These are phyloP conservation scores for Trichosporon asahii DNA, from an alignment of 1,284 basidiomycete genomes.

Conservation along the genomic window DNA sequence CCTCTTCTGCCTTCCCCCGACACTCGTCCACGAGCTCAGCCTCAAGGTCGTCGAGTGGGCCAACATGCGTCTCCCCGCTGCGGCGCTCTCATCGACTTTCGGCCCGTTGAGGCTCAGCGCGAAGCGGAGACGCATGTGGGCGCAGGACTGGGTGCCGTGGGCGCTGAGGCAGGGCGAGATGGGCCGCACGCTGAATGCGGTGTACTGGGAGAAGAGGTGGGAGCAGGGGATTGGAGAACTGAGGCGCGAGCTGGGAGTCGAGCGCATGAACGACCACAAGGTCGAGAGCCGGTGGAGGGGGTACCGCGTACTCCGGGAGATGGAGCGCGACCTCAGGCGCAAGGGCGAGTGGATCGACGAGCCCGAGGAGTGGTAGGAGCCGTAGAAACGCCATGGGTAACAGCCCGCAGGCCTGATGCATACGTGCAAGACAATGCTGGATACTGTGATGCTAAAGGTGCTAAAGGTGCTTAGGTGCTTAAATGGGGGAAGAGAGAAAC, in stretches of 20 bases:
- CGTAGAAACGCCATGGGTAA: background rate
- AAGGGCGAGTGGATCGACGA: conserved; percentile 51
- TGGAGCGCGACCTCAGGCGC: conserved; percentile 45
- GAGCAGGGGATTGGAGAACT: conserved; percentile 74
- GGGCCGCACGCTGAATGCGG: conserved; percentile 70
- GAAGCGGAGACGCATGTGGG: conserved; percentile 39
- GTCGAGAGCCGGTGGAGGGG: conserved; percentile 50
- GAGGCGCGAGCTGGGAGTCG: conserved; percentile 74
- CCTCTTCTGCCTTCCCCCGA: conserved; percentile 80
- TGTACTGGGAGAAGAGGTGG: conserved; percentile 97
- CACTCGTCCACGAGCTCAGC: conserved; percentile 87
- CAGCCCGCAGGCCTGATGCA: background rate
- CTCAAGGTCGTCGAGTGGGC: conserved; percentile 94
- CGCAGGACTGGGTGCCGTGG: conserved; percentile 79
- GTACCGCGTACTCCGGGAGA: conserved; percentile 50
- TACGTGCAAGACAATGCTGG: conserved; percentile 10
- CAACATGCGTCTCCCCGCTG: conserved; percentile 87
- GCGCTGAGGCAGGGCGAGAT: conserved; percentile 77
- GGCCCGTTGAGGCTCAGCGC: conserved; percentile 55
- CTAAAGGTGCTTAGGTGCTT: conserved; percentile 3
- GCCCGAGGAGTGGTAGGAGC: conserved; percentile 48
- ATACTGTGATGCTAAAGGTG: conserved; percentile 11
- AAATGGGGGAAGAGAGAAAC: background rate
- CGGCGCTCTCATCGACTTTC: conserved; percentile 74
- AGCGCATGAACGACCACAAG: conserved; percentile 30